Conservation (phyloP, 257 asterid species). For the Scutellaria galericulata region DNA sequence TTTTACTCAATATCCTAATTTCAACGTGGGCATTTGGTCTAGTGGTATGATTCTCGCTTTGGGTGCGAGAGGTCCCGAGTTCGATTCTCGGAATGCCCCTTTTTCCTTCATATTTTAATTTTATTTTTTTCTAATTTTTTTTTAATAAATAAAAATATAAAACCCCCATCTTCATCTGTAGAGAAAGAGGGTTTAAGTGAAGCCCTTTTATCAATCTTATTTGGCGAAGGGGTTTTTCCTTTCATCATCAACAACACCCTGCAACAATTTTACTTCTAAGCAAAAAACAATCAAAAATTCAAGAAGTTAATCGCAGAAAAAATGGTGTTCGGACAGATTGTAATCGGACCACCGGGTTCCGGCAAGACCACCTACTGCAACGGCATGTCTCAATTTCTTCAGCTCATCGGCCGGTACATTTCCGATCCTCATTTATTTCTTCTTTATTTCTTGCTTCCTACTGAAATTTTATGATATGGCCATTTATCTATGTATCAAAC, state of each 20-base stretch:
- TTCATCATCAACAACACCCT: too few species aligned
- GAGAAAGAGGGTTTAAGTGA: too few species aligned
- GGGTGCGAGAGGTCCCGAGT: constrained; percentile 94
- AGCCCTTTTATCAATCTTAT: too few species aligned
- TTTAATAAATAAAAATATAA: too few species aligned
- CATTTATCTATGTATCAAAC: constrained; percentile 1
- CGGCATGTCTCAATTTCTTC: constrained; percentile 98
- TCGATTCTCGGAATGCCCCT: constrained; percentile 74
- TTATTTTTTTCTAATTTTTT: too few species aligned
- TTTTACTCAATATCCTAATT: too few species aligned
- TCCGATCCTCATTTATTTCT: constrained; percentile 7
- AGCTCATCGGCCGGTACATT: constrained; percentile 81
- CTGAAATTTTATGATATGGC: constrained; percentile 17
- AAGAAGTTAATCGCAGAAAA: too few species aligned
- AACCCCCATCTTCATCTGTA: too few species aligned
- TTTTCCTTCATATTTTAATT: too few species aligned
- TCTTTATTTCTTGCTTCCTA: constrained; percentile 1
- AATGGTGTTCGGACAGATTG: constrained; percentile 98
- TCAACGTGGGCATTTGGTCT: constrained; percentile 75
- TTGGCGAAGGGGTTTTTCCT: too few species aligned
- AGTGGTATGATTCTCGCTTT: constrained; percentile 96
- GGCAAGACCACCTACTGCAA: constrained; percentile 98
- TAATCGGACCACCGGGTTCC: constrained; percentile 98
- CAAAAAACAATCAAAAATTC: too few species aligned
- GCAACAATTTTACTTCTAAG: too few species aligned